Base-by-base conservation (phyloP, 345 rosid genomes). In the Eucalyptus globulus region DNA sequence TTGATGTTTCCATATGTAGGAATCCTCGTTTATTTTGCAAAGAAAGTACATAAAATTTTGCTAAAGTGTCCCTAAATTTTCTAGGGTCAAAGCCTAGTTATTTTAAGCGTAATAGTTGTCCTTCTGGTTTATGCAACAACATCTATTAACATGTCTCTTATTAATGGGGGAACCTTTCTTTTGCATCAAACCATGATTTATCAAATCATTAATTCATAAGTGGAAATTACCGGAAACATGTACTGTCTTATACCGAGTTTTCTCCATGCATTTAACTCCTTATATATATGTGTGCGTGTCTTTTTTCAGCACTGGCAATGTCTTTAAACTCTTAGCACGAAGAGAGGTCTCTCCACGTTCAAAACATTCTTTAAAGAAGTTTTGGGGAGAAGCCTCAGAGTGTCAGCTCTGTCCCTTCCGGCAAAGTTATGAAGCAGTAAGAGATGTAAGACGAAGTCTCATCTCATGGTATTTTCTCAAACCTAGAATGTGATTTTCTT, bases 271-370 rank as follows among this genome's bases (percentile, higher is more conserved):
- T 65, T 16, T n/a, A 62, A 12, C 34, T 62, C 69, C 40, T 65
- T 65, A 53, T 53, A 53, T 53, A 65, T n/a, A 15, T n/a, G 24
- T 72, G 26, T 72, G 22, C 40, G 5, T 62, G 69, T 62, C n/a
- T 85, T 86, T 88, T 87, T 87, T 51, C 91, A 92, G 96, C 88
- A 88, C 90, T 60, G 92, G 93, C 89, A 96, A 96, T 87, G 96
- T 94, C 11, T 92, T 96, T 85, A 92, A 88, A 45, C 88, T 97
- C 91, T 87, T 97, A 91, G 95, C 92, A 67, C 92, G 88, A 90
- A 94, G 98, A 88, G 99, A 96, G 93, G 91, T 95, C 87, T 92
- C 94, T 50, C 97, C 96, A 11, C 93, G 88, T 81, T 91, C 94
- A 21, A 96, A 94, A 81, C 95, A 91, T 87, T 93, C 94, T 49